Conservation (phyloP, 495 filamentous ascomycete species). For the Xylona heveae region DNA sequence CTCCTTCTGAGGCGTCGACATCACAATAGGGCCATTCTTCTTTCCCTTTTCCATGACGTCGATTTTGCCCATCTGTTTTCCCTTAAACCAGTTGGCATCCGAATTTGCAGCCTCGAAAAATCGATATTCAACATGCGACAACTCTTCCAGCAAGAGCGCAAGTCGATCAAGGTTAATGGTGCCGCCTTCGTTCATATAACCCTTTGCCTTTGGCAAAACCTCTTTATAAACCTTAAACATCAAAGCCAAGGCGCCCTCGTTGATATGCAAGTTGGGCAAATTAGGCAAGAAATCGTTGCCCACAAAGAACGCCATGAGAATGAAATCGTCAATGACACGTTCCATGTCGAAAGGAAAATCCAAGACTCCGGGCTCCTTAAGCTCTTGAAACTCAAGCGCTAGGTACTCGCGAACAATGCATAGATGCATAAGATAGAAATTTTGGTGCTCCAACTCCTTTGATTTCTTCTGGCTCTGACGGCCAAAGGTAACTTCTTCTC, state of each 20-base stretch:
- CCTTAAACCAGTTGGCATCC: constrained; percentile 80
- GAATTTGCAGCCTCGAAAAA: constrained; percentile 80
- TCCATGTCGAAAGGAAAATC: constrained; percentile 83
- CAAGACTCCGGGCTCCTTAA: constrained; percentile 56
- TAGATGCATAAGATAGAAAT: constrained; percentile 94
- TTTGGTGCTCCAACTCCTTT: constrained; percentile 95
- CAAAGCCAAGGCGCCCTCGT: constrained; percentile 82
- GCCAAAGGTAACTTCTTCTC: constrained; percentile 96
- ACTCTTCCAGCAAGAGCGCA: constrained; percentile 55
- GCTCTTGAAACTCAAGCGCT: constrained; percentile 87
- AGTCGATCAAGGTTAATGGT: constrained; percentile 72
- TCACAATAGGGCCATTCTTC: constrained; percentile 36
- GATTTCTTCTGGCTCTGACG: constrained; percentile 64
- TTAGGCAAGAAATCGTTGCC: constrained; percentile 99
- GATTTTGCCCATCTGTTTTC: constrained; percentile 45
- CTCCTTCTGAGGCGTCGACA: constrained; percentile 63
- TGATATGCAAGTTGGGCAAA: constrained; percentile 90
- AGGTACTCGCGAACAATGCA: constrained; percentile 95
- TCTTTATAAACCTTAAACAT: constrained; percentile 97
- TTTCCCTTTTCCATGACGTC: constrained; percentile 40
- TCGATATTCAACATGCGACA: constrained; percentile 67
- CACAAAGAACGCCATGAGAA: constrained; percentile 98
- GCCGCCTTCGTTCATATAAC: constrained; percentile 92
- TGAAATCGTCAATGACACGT: constrained; percentile 94
- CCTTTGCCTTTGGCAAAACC: constrained; percentile 66